Base-by-base conservation (phyloP, 768 basidiomycete genomes). In the Kockovaella imperatae region DNA sequence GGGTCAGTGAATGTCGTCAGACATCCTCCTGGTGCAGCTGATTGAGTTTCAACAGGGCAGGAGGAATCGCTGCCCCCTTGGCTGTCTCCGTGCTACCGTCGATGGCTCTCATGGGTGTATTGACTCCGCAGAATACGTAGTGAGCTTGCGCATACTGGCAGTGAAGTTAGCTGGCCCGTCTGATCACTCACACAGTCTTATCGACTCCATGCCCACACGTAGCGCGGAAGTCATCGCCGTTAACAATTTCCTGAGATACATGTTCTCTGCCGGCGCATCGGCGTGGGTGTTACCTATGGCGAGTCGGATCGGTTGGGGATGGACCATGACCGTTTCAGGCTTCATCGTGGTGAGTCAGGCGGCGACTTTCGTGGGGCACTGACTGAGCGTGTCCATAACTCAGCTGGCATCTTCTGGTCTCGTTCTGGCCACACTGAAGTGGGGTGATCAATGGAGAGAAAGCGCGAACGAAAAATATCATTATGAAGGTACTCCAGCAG, bases 211-310 rank as follows among this genome's bases (percentile, higher is more conserved):
- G 53, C 59, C 62, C 34, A 53, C 49, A 25, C 44, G 64, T 23
- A 52, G 57, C 42, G 56, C 66, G 17, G 60, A 64, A 35, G 60
- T 59, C 6, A 72, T 73, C 26, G 73, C 72, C 4, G 60, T 67
- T 4, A 72, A 72, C 54, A 74, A 70, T 35, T 70, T 46, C 34
- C 39, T 71, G 4, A 67, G 73, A 4, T 74, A 73, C 45, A 29
- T 64, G 3, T 57, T 69, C 41, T 46, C 69, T 0, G 73, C 73
- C 2, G 69, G 52, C 0, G 69, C 72, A 5, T 65, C 69, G 0
- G 72, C 73, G 13, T 64, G 62, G 29, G 63, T 71, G 18, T 53
- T 74, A 3, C 73, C 73, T 0, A 48, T 72, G 34, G 58, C 70
- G 38, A 51, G 71, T 18, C 54, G 59, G 0, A 69, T 74, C 25